phyloP scores from a whole-genome alignment of 2,329 filamentous ascomycete species.

The Colletotrichum tofieldiae region DNA sequence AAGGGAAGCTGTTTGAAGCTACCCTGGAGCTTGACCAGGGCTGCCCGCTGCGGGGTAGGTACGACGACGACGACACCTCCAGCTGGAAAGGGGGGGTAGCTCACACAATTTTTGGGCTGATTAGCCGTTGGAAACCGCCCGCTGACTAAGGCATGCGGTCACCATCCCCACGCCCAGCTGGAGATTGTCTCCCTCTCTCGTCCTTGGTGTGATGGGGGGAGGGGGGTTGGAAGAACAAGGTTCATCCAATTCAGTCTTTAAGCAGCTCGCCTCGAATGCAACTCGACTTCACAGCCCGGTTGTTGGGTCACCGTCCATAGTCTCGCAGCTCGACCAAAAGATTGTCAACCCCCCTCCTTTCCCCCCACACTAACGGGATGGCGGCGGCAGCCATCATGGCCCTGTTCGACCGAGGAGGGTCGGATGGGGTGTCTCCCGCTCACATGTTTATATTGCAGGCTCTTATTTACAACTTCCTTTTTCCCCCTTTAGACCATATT shows the following conservation, averaged over 20 bases:
- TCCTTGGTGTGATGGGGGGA: not conserved
- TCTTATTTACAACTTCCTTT: not conserved
- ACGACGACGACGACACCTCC: not conserved
- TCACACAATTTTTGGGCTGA: not conserved
- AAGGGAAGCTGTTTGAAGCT: constrained; percentile 16
- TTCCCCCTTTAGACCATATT: not conserved
- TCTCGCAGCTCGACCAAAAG: not conserved
- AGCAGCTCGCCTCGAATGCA: not conserved
- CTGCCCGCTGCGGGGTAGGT: constrained; percentile 34
- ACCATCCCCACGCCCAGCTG: not conserved
- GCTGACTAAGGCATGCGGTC: constrained; percentile 19
- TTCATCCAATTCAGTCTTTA: not conserved
- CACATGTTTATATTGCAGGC: no score
- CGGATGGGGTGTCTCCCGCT: not conserved
- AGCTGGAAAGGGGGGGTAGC: not conserved
- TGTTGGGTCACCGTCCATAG: not conserved
- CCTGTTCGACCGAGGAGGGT: not conserved
- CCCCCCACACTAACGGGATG: constrained; percentile 5
- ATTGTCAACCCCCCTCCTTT: not conserved
- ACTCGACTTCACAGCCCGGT: not conserved
- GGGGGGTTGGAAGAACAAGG: not conserved
- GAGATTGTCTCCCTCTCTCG: not conserved
- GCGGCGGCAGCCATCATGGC: not conserved
- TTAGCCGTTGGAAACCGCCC: constrained; percentile 28
- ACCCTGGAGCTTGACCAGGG: constrained; percentile 26